phyloP scores from a whole-genome alignment of 2,329 filamentous ascomycete genomes.

The Celoporthe dispersa region DNA sequence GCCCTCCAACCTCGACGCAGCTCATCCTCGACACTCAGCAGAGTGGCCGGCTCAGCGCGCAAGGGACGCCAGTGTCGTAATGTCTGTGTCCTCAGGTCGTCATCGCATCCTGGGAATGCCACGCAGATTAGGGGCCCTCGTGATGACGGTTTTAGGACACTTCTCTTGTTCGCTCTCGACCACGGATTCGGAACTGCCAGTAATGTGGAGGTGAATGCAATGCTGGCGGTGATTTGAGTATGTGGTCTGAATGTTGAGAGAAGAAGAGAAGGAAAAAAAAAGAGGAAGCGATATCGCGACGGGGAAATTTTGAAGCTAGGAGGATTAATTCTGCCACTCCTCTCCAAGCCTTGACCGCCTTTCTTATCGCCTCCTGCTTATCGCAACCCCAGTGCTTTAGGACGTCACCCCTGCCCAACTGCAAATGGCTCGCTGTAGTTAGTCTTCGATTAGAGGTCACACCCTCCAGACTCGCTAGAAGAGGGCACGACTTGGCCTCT shows the following conservation, averaged over 20 bases:
- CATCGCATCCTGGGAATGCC: constrained; percentile 67
- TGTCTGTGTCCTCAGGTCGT: constrained; percentile 58
- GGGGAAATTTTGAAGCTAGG: constrained; percentile 19
- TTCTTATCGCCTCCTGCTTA: constrained; percentile 16
- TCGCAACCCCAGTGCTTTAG: neutral
- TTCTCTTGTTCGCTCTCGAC: constrained; percentile 57
- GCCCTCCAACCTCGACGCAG: neutral
- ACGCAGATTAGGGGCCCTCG: constrained; percentile 64
- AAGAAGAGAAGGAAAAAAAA: constrained; percentile 27
- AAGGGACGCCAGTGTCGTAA: constrained; percentile 1
- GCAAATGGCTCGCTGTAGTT: too few relatives aligned
- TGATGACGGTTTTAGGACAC: constrained; percentile 70
- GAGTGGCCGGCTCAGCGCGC: neutral
- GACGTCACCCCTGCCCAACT: constrained; percentile 1
- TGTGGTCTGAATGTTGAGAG: constrained; percentile 38
- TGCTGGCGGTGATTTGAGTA: constrained; percentile 44
- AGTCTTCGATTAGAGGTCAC: too few relatives aligned
- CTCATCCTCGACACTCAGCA: neutral
- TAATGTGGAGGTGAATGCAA: constrained; percentile 41
- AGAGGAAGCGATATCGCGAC: neutral
- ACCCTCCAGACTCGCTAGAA: neutral
- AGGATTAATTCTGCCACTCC: constrained; percentile 9
- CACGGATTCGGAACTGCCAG: constrained; percentile 58
- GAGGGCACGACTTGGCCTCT: neutral
- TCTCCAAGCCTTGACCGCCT: constrained; percentile 15